Base-by-base conservation (phyloP, 495 filamentous ascomycete genomes). In the Rhypophila decipiens region DNA sequence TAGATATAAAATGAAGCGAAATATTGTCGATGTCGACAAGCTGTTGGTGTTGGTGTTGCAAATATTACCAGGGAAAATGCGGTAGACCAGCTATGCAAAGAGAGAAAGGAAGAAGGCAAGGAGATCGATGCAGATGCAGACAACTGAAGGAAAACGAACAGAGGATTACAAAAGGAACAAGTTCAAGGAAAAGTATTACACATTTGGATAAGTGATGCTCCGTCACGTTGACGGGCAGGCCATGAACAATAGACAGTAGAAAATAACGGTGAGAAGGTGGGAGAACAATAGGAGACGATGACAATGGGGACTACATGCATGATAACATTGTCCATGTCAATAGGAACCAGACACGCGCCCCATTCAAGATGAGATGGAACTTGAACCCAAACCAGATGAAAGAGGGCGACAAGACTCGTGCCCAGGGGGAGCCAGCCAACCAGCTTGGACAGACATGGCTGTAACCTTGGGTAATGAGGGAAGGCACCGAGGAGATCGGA, bases 1-100 rank as follows among this genome's bases (percentile, higher is more conserved):
- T 7, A 31, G 13, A 31, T 7, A 31, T 7, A 31, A 31, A 7
- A 13, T 31, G 27, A 7, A 31, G 27, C 27, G n/a, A 18, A 39
- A 39, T 31, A n/a, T n/a, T 49, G 19, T 31, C 24, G 24, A 15
- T 19, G 5, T 0, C 5, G 18, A 19, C 11, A 36, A 23, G 35
- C 24, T 34, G 23, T 37, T 42, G 21, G 11, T 27, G 45, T 31
- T 37, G 35, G 8, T 37, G 35, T 9, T 37, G 9, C 9, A 29
- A 49, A 36, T 11, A 42, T 37, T 34, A 38, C 27, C 35, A 44
- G 44, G 27, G 40, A 38, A 42, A 33, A 33, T 40, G 39, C 37
- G 39, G 41, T 37, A 57, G 58, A 57, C 50, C 53, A 49, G 55
- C 53, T 56, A 52, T 39, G 29, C 24, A 20, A 24, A 50, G 39